These are phyloP conservation scores for Berberis thunbergii DNA, from an alignment of 164 flowering plant genomes.

Conservation along the genomic window DNA sequence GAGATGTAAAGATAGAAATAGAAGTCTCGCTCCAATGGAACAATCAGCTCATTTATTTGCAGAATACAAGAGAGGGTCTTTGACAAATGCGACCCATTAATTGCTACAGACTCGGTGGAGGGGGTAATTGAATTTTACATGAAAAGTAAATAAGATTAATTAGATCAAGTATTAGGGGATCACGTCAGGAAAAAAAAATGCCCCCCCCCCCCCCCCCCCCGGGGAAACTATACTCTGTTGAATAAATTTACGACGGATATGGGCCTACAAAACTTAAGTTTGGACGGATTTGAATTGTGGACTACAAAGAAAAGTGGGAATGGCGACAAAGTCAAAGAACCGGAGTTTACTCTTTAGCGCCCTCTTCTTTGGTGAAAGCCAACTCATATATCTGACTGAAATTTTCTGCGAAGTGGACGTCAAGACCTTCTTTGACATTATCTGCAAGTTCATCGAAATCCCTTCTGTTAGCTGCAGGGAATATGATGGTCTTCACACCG, in stretches of 20 bases:
- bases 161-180: background rate
- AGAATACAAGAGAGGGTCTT: background rate
- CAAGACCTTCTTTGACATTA: conserved; percentile 92
- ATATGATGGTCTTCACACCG: conserved; percentile 71
- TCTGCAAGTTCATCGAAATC: conserved; percentile 87
- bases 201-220: background rate
- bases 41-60: background rate
- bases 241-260: background rate
- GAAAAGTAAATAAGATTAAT: conserved; percentile 1
- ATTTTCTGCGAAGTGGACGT: conserved; percentile 84
- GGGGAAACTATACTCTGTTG: too few species aligned
- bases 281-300: background rate
- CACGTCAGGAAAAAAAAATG: background rate
- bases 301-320: background rate
- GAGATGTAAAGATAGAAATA: too few species aligned
- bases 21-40: too few species aligned
- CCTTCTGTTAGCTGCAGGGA: conserved; percentile 81
- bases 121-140: conserved; percentile 6
- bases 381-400: conserved; percentile 67
- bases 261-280: background rate
- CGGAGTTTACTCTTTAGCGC: conserved; percentile 8
- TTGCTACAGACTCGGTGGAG: background rate
- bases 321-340: background rate
- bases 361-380: conserved; percentile 43
- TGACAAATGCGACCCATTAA: background rate